Conservation (phyloP, 495 filamentous ascomycete species). For the Talaromyces liani region DNA sequence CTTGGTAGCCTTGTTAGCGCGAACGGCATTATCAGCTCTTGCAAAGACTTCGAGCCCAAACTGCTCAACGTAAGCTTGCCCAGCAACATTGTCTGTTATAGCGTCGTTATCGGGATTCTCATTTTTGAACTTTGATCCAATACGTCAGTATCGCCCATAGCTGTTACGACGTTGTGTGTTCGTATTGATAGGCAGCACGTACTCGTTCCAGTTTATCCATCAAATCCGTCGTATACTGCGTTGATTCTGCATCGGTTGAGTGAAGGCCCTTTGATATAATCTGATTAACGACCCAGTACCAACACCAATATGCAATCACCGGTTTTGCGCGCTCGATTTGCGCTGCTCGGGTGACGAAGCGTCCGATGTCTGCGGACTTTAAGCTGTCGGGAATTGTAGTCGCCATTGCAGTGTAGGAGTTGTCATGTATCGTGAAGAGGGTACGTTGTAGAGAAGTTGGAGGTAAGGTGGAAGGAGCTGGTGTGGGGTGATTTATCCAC, state of each 20-base stretch:
- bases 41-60: constrained; percentile 85
- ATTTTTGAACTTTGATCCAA: constrained; percentile 51
- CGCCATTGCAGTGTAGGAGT: constrained; percentile 48
- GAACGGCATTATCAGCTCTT: constrained; percentile 72
- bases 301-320: constrained; percentile 91
- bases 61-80: constrained; percentile 86
- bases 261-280: constrained; percentile 78
- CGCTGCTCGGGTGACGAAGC: constrained; percentile 70
- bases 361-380: constrained; percentile 66
- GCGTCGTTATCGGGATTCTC: constrained; percentile 61
- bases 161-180: neutral
- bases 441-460: neutral
- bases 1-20: constrained; percentile 79
- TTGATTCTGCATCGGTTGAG: constrained; percentile 62
- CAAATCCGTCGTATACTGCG: constrained; percentile 67
- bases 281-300: constrained; percentile 79
- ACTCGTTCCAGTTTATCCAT: constrained; percentile 92
- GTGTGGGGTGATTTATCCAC: constrained; percentile 12
- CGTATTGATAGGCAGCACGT: constrained; percentile 14
- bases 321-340: constrained; percentile 83
- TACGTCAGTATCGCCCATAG: neutral
- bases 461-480: constrained; percentile 13
- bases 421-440: neutral
- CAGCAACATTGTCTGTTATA: constrained; percentile 72
- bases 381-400: constrained; percentile 66